phyloP scores from a whole-genome alignment of 768 basidiomycete species.

The Naganishia onofrii region DNA sequence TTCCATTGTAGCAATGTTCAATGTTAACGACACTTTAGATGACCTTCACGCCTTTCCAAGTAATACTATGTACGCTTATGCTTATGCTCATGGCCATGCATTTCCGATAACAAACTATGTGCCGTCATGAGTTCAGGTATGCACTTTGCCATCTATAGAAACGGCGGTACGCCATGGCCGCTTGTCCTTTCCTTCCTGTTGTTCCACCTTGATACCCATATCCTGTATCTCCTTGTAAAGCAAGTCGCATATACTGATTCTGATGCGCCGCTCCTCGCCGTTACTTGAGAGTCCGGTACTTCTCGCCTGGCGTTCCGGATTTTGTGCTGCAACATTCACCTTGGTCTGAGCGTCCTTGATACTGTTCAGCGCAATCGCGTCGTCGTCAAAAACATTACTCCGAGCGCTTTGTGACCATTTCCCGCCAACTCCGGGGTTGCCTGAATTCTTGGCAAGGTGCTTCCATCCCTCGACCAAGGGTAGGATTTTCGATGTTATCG shows the following conservation, averaged over 20 bases:
- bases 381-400: slow-evolving; percentile 25
- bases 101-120: not conserved
- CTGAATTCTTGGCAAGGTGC: slow-evolving; percentile 35
- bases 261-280: slow-evolving; percentile 53
- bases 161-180: slow-evolving; percentile 41
- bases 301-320: slow-evolving; percentile 39
- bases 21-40: not conserved
- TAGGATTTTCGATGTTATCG: slow-evolving; percentile 55
- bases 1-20: not conserved
- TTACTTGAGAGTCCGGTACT: slow-evolving; percentile 35
- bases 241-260: slow-evolving; percentile 61
- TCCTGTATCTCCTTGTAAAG: slow-evolving; percentile 51
- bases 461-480: slow-evolving; percentile 48
- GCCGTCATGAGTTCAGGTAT: not conserved
- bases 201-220: slow-evolving; percentile 43
- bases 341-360: slow-evolving; percentile 25
- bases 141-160: slow-evolving; percentile 22
- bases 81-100: no score
- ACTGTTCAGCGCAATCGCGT: slow-evolving; percentile 50
- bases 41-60: not conserved
- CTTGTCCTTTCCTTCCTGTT: slow-evolving; percentile 45
- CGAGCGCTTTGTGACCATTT: slow-evolving; percentile 33
- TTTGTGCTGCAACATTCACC: slow-evolving; percentile 27
- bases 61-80: slow-evolving; percentile 3
- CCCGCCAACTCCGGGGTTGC: slow-evolving; percentile 41